Evolutionary conservation across 345 rosid genomes (phyloP).

Genomic region (Sonneratia alba): DNA sequence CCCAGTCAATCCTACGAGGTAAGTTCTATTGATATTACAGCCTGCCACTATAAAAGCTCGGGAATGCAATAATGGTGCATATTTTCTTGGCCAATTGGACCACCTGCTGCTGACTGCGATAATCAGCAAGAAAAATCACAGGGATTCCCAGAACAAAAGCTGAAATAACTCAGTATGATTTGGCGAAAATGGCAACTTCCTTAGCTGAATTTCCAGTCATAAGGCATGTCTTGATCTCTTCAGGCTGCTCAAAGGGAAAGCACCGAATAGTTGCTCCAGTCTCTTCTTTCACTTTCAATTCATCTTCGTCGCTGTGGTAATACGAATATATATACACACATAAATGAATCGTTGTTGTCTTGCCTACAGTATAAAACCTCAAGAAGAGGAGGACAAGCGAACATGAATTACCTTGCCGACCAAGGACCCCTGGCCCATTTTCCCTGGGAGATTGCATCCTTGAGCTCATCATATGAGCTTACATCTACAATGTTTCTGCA

Average conservation of each 20-base stretch:
- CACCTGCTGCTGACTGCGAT: neutral
- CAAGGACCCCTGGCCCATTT: constrained; percentile 99
- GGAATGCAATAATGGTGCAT: neutral
- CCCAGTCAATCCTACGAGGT: neutral
- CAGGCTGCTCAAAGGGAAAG: constrained; percentile 78
- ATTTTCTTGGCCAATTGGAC: neutral
- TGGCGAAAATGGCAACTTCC: constrained; percentile 85
- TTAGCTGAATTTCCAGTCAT: constrained; percentile 74
- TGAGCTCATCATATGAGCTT: constrained; percentile 74
- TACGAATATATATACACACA: neutral
- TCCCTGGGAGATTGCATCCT: constrained; percentile 57
- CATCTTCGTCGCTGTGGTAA: constrained; percentile 55
- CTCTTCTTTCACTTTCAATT: constrained; percentile 80
- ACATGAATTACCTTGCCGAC: constrained; percentile 55
- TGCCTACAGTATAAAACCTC: neutral
- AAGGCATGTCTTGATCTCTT: constrained; percentile 56
- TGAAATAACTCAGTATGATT: constrained; percentile 43
- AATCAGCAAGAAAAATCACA: neutral
- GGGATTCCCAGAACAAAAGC: neutral
- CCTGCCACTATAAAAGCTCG: neutral
- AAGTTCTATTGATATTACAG: neutral
- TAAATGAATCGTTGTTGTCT: neutral
- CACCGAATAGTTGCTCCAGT: constrained; percentile 89
- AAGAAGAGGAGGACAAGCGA: neutral
- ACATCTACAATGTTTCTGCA: constrained; percentile 85